Evolutionary conservation across 2,329 filamentous ascomycete species (phyloP).

Genomic region (Fusarium sp.): DNA sequence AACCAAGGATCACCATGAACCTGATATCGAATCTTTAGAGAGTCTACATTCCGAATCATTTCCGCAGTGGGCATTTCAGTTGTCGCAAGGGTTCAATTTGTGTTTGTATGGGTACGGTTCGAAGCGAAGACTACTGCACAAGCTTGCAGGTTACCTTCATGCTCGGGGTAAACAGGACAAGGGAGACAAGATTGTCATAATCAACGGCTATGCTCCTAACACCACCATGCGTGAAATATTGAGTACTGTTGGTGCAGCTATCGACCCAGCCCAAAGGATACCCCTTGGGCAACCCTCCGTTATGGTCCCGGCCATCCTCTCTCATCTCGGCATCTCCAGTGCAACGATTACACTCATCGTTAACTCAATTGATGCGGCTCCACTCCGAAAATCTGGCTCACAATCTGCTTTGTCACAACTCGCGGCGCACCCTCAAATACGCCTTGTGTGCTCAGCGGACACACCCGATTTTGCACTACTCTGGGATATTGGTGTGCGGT

Average conservation of each 20-base stretch:
- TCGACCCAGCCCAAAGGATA: conserved; percentile 65
- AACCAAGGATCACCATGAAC: conserved; percentile 76
- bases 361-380: conserved; percentile 86
- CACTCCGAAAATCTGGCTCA: conserved; percentile 77
- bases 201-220: conserved; percentile 85
- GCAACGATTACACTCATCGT: conserved; percentile 76
- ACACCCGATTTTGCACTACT: conserved; percentile 88
- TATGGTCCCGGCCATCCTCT: conserved; percentile 75
- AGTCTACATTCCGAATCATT: conserved; percentile 85
- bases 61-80: conserved; percentile 92
- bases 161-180: conserved; percentile 51
- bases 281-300: conserved; percentile 74
- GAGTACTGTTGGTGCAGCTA: conserved; percentile 74
- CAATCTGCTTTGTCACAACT: conserved; percentile 83
- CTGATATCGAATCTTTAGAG: conserved; percentile 78
- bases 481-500: conserved; percentile 89
- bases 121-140: conserved; percentile 80
- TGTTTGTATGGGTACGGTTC: conserved; percentile 95
- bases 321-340: conserved; percentile 64
- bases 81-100: conserved; percentile 86
- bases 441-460: conserved; percentile 84
- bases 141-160: conserved; percentile 79
- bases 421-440: conserved; percentile 78
- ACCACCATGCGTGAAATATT: conserved; percentile 78
- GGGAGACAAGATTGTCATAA: conserved; percentile 74